Conservation (phyloP, 768 basidiomycete genomes). For the Tulasnella sp. region DNA sequence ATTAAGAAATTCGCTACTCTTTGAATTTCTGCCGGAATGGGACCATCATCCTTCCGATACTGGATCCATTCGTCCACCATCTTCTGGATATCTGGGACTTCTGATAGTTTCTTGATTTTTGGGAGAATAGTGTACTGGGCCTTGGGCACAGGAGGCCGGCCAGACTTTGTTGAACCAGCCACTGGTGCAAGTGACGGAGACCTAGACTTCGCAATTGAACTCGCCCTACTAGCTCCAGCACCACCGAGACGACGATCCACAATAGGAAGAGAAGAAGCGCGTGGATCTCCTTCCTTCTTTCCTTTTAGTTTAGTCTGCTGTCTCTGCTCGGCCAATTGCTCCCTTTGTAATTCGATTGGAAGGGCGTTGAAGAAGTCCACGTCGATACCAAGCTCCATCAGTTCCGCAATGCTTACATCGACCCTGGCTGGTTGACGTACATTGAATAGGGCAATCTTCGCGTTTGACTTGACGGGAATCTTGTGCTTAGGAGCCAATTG, state of each 20-base stretch:
- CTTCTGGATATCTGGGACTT: constrained; percentile 57
- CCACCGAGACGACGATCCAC: constrained; percentile 6
- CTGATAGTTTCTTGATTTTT: constrained; percentile 45
- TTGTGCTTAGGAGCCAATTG: constrained; percentile 49
- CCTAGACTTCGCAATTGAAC: constrained; percentile 12
- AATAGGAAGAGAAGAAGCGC: constrained; percentile 17
- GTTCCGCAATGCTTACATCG: constrained; percentile 41
- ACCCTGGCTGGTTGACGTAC: constrained; percentile 26
- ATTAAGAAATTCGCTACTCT: constrained; percentile 62
- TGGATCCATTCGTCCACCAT: constrained; percentile 69
- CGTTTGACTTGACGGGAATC: constrained; percentile 27
- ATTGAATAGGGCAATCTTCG: constrained; percentile 29
- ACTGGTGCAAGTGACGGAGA: constrained; percentile 19
- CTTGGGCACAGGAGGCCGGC: constrained; percentile 38
- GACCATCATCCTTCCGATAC: constrained; percentile 44
- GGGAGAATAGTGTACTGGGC: constrained; percentile 41
- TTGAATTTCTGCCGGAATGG: constrained; percentile 59
- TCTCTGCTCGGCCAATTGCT: constrained; percentile 40
- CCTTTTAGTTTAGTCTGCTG: constrained; percentile 14
- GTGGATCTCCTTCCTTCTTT: not conserved
- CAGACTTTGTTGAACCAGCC: constrained; percentile 26
- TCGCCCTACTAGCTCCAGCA: constrained; percentile 14
- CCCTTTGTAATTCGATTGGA: constrained; percentile 54
- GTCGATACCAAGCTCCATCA: constrained; percentile 57
- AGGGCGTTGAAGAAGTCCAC: constrained; percentile 52